Evolutionary conservation across 768 basidiomycete species (phyloP).

Genomic region (Amanita subjunquillea): DNA sequence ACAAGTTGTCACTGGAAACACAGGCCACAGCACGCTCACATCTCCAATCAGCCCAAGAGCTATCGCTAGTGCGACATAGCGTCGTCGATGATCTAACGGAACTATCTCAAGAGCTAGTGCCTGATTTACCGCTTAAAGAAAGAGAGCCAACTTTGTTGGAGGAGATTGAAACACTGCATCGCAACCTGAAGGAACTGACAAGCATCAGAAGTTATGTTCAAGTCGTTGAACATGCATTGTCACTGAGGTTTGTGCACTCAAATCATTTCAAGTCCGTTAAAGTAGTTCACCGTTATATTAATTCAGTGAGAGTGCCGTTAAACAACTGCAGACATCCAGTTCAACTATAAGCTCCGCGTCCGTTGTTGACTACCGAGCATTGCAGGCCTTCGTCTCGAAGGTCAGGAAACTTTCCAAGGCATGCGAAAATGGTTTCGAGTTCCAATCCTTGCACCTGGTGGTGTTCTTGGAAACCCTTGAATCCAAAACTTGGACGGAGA

Average conservation of each 20-base stretch:
- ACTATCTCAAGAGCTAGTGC: conserved; percentile 55
- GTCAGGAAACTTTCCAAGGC: conserved; percentile 33
- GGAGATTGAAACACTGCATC: conserved; percentile 72
- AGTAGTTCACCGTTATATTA: neutral
- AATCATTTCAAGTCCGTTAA: neutral
- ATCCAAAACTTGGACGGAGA: conserved; percentile 66
- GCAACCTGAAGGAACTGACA: conserved; percentile 66
- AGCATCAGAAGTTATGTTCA: conserved; percentile 69
- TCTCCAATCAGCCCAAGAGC: conserved; percentile 56
- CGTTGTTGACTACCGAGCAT: conserved; percentile 44
- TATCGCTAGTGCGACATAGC: conserved; percentile 68
- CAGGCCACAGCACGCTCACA: conserved; percentile 35
- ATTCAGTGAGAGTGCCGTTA: conserved; percentile 46
- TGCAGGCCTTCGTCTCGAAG: conserved; percentile 51
- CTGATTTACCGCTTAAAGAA: conserved; percentile 37
- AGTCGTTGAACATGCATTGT: conserved; percentile 59
- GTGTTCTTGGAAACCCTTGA: conserved; percentile 51
- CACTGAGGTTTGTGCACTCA: conserved; percentile 47
- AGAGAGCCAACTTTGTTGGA: conserved; percentile 62
- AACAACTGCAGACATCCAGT: conserved; percentile 34
- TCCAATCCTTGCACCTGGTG: conserved; percentile 49
- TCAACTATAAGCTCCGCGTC: conserved; percentile 30
- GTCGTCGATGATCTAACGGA: conserved; percentile 69
- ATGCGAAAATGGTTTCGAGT: conserved; percentile 35
- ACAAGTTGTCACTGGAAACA: conserved; percentile 36